Evolutionary conservation across 2,329 filamentous ascomycete genomes (phyloP).

Genomic region (Monosporascus cannonballus): DNA sequence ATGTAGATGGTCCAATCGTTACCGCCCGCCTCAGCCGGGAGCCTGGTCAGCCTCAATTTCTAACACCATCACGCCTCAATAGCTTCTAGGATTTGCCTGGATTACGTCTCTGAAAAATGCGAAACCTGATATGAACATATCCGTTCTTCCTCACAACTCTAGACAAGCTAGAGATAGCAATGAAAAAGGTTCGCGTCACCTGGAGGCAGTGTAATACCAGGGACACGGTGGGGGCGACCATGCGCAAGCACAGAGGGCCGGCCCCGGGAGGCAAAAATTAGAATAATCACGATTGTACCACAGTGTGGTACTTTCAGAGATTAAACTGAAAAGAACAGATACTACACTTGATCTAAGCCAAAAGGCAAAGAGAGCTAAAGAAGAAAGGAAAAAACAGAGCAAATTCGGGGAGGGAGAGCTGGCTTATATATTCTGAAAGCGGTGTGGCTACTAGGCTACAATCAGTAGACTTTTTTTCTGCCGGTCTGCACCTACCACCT

Average conservation of each 20-base stretch:
- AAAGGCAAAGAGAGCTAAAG: constrained; percentile 46
- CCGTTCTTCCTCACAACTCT: constrained; percentile 49
- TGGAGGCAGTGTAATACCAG: constrained; percentile 69
- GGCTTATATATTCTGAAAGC: constrained; percentile 15
- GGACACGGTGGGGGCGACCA: constrained; percentile 62
- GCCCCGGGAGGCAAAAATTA: constrained; percentile 61
- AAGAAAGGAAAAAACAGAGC: constrained; percentile 44
- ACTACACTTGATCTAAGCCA: constrained; percentile 85
- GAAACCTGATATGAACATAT: too few relatives aligned
- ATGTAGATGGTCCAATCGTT: too few relatives aligned
- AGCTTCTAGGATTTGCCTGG: too few relatives aligned
- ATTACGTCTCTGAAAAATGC: too few relatives aligned
- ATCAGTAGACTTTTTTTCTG: constrained; percentile 5
- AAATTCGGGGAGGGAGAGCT: constrained; percentile 3
- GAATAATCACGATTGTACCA: constrained; percentile 73
- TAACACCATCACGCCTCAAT: too few relatives aligned
- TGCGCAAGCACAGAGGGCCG: constrained; percentile 68
- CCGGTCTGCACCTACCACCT: not conserved
- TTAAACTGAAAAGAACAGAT: constrained; percentile 98
- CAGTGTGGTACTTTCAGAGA: constrained; percentile 77
- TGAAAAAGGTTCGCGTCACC: constrained; percentile 66
- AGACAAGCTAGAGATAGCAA: constrained; percentile 47
- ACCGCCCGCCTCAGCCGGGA: too few relatives aligned
- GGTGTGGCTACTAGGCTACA: not conserved
- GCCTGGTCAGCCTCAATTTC: too few relatives aligned